phyloP scores from a whole-genome alignment of 257 asterid species.

The Solanum rostratum region DNA sequence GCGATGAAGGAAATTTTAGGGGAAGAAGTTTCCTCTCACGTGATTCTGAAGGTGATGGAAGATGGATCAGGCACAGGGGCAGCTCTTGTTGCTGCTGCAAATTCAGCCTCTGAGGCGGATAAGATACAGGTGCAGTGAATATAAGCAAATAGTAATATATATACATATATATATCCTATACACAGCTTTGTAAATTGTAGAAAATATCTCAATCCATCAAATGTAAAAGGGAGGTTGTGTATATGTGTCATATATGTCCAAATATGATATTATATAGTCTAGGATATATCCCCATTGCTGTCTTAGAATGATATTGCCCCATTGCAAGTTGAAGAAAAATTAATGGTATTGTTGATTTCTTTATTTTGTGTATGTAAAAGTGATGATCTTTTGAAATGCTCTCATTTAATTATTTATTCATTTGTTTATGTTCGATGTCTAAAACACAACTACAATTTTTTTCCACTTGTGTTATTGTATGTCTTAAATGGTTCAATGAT shows the following conservation, averaged over 20 bases:
- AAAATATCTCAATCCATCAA: not conserved
- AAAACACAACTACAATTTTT: not conserved
- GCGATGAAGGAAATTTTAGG: constrained; percentile 64
- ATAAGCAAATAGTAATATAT: constrained; percentile 5
- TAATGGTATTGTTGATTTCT: not conserved
- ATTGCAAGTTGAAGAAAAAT: not conserved
- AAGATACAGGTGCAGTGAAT: constrained; percentile 29
- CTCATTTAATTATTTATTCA: not conserved
- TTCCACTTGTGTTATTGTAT: not conserved
- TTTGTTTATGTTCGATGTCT: not conserved
- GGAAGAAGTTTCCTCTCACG: constrained; percentile 47
- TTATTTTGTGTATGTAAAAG: not conserved
- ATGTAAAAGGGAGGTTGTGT: constrained; percentile 4
- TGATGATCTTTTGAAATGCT: not conserved
- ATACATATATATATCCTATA: not conserved
- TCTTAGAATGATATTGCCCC: not conserved
- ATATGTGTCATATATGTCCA: not conserved
- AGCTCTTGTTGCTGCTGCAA: constrained; percentile 75
- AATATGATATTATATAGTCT: not conserved
- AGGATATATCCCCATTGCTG: not conserved
- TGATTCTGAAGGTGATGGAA: constrained; percentile 43
- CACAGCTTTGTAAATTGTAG: constrained; percentile 34
- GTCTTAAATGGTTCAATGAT: not conserved
- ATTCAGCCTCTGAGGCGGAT: constrained; percentile 32
- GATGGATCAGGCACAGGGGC: constrained; percentile 91